A percentile compares a stretch with the other conserved stretches of the same genome.
phyloP scores from a whole-genome alignment of 331 rosid species.

The Malus hybrid region DNA sequence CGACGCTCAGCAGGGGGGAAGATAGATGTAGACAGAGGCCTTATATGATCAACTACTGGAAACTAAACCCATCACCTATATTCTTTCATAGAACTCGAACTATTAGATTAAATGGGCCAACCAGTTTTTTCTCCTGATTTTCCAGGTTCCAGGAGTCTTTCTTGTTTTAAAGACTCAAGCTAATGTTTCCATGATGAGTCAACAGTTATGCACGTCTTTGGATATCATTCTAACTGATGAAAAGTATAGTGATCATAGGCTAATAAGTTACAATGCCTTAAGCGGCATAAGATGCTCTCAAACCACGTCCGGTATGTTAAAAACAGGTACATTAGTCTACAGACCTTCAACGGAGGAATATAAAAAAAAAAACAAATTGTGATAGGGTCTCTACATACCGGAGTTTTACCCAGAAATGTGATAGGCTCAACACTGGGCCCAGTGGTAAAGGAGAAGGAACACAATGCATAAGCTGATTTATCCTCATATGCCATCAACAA shows the following conservation, averaged over 20 bases:
- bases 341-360: background rate
- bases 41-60: background rate
- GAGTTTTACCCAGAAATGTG: slow-evolving; percentile 79
- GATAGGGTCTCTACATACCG: slow-evolving; percentile 40
- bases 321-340: background rate
- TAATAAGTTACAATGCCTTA: background rate
- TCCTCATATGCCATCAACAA: slow-evolving; percentile 86
- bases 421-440: slow-evolving; percentile 68
- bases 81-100: background rate
- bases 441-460: slow-evolving; percentile 64
- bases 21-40: background rate
- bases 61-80: background rate
- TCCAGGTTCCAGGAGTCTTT: background rate
- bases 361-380: background rate
- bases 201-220: background rate
- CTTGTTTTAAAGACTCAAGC: background rate
- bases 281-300: background rate
- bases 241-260: background rate
- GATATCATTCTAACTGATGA: background rate
- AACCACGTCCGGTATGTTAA: background rate
- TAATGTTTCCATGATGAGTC: background rate
- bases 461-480: slow-evolving; percentile 86
- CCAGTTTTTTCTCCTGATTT: background rate
- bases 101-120: background rate
- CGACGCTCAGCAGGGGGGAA: background rate